These are phyloP conservation scores for Lophiostoma macrostomum DNA, from an alignment of 495 filamentous ascomycete genomes.

Conservation along the genomic window DNA sequence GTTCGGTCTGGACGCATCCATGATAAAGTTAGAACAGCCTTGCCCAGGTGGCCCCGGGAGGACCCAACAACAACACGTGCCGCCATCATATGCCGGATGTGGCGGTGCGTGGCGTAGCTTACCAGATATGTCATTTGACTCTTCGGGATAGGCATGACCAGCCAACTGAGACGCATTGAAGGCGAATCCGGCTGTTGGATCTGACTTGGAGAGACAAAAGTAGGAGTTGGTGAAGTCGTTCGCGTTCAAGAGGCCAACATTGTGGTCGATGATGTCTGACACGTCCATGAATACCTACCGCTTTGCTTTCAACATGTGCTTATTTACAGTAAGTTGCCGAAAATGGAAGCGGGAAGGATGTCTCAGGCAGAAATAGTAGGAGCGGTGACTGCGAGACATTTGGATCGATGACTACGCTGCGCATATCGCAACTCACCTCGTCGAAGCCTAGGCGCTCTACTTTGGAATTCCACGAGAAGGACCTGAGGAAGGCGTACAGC, in stretches of 20 bases:
- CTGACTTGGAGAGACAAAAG: slow-evolving; percentile 70
- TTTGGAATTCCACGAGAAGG: slow-evolving; percentile 68
- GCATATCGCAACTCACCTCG: slow-evolving; percentile 61
- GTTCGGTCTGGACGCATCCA: no score
- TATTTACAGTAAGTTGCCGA: neutral
- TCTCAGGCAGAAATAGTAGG: slow-evolving; percentile 24
- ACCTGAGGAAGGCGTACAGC: slow-evolving; percentile 66
- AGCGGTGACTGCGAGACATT: slow-evolving; percentile 18
- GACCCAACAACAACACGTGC: no score
- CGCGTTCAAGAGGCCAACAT: slow-evolving; percentile 64
- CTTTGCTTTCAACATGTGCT: neutral
- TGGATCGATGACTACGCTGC: neutral
- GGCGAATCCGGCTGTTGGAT: slow-evolving; percentile 75
- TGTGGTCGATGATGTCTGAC: slow-evolving; percentile 81
- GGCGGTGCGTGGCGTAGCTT: no score
- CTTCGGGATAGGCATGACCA: slow-evolving; percentile 56
- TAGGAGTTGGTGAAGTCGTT: slow-evolving; percentile 65
- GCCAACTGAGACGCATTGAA: slow-evolving; percentile 66
- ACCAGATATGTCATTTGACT: slow-evolving; percentile 4
- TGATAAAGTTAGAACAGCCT: neutral
- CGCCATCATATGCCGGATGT: no score
- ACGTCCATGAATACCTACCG: slow-evolving; percentile 66
- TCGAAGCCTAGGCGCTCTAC: slow-evolving; percentile 84
- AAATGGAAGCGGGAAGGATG: slow-evolving; percentile 38
- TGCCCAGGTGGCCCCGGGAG: slow-evolving; percentile 14